Percentiles rank a stretch among this genome's conserved stretches.
These are phyloP conservation scores for Mrakia blollopis DNA, from an alignment of 768 basidiomycete genomes.

Conservation along the genomic window DNA sequence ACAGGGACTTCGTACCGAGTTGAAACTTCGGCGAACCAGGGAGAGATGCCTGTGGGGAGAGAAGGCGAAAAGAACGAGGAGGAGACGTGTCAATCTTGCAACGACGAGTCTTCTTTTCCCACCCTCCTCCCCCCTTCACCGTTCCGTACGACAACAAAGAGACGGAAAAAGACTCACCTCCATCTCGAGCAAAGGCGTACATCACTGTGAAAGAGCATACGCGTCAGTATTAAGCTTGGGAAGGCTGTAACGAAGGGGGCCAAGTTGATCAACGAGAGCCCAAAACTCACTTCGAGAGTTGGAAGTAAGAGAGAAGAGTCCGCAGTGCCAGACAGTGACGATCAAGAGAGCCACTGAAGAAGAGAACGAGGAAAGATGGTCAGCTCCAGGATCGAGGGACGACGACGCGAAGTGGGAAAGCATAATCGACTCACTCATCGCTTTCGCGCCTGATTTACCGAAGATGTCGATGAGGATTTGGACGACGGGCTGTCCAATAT, in stretches of 20 bases:
- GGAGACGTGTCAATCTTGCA: no score
- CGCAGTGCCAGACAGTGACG: slow-evolving; percentile 35
- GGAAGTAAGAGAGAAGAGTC: slow-evolving; percentile 62
- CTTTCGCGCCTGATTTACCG: slow-evolving; percentile 67
- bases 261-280: no score
- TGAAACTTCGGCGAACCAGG: slow-evolving; percentile 60
- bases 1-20: not conserved
- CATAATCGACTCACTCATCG: slow-evolving; percentile 46
- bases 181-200: slow-evolving; percentile 74
- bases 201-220: slow-evolving; percentile 51
- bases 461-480: slow-evolving; percentile 75
- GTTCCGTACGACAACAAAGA: no score
- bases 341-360: slow-evolving; percentile 63
- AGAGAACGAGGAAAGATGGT: slow-evolving; percentile 52
- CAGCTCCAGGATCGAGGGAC: not conserved
- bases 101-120: no score
- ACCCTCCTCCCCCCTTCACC: no score
- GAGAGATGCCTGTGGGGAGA: slow-evolving; percentile 48
- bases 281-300: slow-evolving; percentile 56
- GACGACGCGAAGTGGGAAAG: not conserved
- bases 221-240: not conserved
- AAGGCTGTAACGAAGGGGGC: no score
- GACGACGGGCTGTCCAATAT: slow-evolving; percentile 65
- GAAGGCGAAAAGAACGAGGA: no score
- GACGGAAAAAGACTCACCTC: slow-evolving; percentile 44